Evolutionary conservation across 768 basidiomycete genomes (phyloP), one percentile per base, ranked within the genome.

Genomic region (Gyrodon lividus): DNA sequence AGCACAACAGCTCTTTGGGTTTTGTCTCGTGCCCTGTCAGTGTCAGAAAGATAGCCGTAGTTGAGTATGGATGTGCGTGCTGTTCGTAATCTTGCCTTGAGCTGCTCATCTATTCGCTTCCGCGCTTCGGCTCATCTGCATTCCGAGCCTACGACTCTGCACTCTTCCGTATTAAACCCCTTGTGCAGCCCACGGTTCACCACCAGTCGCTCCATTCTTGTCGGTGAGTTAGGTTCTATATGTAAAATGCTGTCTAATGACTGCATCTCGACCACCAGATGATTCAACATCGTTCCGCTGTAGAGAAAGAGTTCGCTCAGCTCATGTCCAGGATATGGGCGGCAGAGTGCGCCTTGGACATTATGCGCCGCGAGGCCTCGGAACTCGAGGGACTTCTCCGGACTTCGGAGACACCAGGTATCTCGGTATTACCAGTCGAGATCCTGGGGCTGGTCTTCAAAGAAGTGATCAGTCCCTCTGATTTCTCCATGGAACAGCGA

Each of bases 371-470:
- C 50, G 48, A 56, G 46, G 66, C 54, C 2, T 39, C 55, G 2
- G n/a, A 23, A 17, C 51, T 63, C 19, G 38, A 59, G 46, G 38
- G 43, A 22, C 28, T 48, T 5, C 46, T 62, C 17, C 48, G 26
- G 40, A 19, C 23, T 16, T 44, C 51, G 8, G 44, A 26, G 33
- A 19, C 17, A 20, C 3, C 54, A 13, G 54, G 16, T 30, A 51
- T 59, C 40, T 66, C 66, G 33, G 30, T 43, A n/a, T 26, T 67
- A 17, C 68, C 66, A 17, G 55, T 59, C 44, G 66, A 67, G 40
- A 30, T 70, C 38, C 43, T 67, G 30, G 57, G 53, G n/a, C 55
- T 66, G 52, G 57, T 67, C 30, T 66, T 67, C 43, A 40, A 54
- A 35, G 57, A 63, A 46, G 60, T 46, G 24, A 43, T 57, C 8